These are phyloP conservation scores for Nicotiana tomentosiformis DNA, from an alignment of 257 asterid genomes.

Conservation along the genomic window DNA sequence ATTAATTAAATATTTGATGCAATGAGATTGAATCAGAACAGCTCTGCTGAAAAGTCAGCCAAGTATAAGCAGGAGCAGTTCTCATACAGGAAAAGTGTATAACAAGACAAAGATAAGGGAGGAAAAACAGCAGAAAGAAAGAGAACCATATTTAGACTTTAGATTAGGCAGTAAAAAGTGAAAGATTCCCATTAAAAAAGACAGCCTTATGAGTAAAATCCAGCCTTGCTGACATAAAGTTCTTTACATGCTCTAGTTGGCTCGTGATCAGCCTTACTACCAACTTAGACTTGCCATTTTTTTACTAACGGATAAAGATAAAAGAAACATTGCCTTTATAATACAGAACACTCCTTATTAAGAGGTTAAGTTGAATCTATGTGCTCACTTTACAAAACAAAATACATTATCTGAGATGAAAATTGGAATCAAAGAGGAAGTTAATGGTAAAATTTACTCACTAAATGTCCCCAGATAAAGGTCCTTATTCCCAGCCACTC, in stretches of 20 bases:
- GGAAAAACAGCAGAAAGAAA: neutral
- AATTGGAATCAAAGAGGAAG: neutral
- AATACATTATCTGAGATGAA: neutral
- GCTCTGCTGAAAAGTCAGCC: neutral
- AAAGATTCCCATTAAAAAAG: constrained; percentile 1
- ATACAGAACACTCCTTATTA: neutral
- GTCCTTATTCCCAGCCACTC: constrained; percentile 98
- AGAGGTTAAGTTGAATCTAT: neutral
- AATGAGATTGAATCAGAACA: neutral
- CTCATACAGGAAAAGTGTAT: neutral
- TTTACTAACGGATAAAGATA: neutral
- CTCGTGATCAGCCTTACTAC: constrained; percentile 2
- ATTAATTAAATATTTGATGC: neutral
- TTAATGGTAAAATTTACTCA: constrained; percentile 26
- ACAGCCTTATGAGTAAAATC: constrained; percentile 6
- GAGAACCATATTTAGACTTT: neutral
- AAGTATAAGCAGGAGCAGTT: neutral
- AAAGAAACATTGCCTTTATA: neutral
- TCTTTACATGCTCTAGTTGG: neutral
- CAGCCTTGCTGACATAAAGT: constrained; percentile 13
- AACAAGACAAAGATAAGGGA: neutral
- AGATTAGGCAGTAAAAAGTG: constrained; percentile 9
- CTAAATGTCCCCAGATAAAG: constrained; percentile 96
- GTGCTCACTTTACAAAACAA: neutral
- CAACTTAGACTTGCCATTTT: neutral